Evolutionary conservation across 176 grass and related monocot genomes (phyloP).

Genomic region (Secale cereale): DNA sequence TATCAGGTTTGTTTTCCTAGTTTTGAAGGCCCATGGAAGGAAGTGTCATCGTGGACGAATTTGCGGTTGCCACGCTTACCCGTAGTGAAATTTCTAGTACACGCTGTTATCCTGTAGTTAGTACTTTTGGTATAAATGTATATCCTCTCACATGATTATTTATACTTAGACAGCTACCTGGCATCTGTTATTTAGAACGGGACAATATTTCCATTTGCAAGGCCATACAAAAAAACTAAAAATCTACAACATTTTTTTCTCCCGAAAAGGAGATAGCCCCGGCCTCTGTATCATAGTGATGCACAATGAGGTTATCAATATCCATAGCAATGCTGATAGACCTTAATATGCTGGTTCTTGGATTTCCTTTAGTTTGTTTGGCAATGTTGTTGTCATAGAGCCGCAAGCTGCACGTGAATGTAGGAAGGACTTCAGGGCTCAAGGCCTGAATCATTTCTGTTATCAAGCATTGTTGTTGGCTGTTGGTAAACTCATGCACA

Average conservation of each 20-base stretch:
- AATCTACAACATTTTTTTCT: too few species aligned
- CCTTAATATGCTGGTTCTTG: not conserved
- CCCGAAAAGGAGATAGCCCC: too few species aligned
- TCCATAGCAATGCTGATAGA: not conserved
- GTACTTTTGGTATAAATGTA: not conserved
- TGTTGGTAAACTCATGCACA: not conserved
- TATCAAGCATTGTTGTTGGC: not conserved
- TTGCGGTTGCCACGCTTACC: not conserved
- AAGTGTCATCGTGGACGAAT: not conserved
- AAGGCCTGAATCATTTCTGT: not conserved
- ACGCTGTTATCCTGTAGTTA: not conserved
- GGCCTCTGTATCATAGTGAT: too few species aligned
- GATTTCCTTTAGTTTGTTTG: not conserved
- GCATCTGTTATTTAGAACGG: not conserved
- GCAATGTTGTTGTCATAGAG: not conserved
- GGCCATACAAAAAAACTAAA: too few species aligned
- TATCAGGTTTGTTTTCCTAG: not conserved
- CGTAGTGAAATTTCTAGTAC: not conserved
- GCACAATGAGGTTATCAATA: not conserved
- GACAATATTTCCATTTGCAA: not conserved
- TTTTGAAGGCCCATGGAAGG: not conserved
- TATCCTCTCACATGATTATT: not conserved
- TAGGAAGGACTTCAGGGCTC: not conserved
- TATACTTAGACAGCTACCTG: not conserved
- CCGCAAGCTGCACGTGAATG: not conserved